A percentile compares a stretch with the other conserved stretches of the same genome.
These are phyloP conservation scores for Phytophthora lateralis DNA, from an alignment of 352 stramenopile species.

Conservation along the genomic window DNA sequence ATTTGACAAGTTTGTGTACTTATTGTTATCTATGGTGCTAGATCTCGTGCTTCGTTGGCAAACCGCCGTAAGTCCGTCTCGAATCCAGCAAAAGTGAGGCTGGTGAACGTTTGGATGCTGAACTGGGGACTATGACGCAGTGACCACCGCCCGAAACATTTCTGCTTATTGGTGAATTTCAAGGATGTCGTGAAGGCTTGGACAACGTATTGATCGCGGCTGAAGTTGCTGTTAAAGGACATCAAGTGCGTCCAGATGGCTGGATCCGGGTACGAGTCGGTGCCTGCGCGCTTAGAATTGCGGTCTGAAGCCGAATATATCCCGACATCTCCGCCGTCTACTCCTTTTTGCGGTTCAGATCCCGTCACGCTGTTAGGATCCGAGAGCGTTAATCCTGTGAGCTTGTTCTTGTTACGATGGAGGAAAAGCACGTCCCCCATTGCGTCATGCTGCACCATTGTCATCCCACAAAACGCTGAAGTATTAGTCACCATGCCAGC, in stretches of 20 bases:
- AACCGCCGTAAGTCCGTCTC: conserved; percentile 21
- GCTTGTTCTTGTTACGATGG: conserved; percentile 57
- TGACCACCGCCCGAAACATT: conserved; percentile 52
- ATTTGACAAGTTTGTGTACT: not conserved
- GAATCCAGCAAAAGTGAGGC: conserved; percentile 11
- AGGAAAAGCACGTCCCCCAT: conserved; percentile 47
- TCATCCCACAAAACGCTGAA: conserved; percentile 55
- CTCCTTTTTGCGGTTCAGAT: not conserved
- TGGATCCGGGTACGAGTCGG: conserved; percentile 33
- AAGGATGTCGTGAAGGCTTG: conserved; percentile 48
- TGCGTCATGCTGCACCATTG: conserved; percentile 53
- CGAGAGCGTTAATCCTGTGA: conserved; percentile 18
- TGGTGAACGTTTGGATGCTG: conserved; percentile 7
- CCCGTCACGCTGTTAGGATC: not conserved
- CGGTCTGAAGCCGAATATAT: not conserved
- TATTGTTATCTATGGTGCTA: not conserved
- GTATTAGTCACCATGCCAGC: conserved; percentile 38
- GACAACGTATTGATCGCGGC: conserved; percentile 46
- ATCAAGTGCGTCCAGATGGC: conserved; percentile 66
- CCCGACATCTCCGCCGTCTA: too few species aligned
- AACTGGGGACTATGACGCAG: conserved; percentile 23
- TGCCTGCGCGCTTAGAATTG: too few species aligned
- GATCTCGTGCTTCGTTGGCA: conserved; percentile 10
- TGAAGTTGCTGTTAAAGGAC: conserved; percentile 50
- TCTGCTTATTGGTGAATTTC: conserved; percentile 47